phyloP scores from a whole-genome alignment of 1,139 yeast genomes.

The Saccharomyces hybrid region DNA sequence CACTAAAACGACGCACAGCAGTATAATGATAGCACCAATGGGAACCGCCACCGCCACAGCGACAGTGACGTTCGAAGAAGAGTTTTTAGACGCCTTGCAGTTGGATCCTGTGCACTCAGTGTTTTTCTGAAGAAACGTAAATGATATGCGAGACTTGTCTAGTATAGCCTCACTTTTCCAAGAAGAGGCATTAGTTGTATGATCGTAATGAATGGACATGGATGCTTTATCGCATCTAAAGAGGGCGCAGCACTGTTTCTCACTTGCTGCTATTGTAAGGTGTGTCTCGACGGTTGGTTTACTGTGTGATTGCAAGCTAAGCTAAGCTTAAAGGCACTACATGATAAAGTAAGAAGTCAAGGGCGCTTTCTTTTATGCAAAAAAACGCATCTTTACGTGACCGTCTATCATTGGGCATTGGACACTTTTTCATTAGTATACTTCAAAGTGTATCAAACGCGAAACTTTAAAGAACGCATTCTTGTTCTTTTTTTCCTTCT shows the following conservation, averaged over 20 bases:
- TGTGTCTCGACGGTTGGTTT: not conserved
- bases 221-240: not conserved
- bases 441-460: not conserved
- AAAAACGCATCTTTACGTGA: not conserved
- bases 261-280: not conserved
- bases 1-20: slow-evolving; percentile 43
- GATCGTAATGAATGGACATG: not conserved
- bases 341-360: not conserved
- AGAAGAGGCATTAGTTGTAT: not conserved
- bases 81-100: slow-evolving; percentile 38
- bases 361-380: not conserved
- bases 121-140: not conserved
- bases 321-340: not conserved
- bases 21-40: slow-evolving; percentile 40
- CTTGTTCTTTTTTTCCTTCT: not conserved
- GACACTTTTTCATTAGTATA: not conserved
- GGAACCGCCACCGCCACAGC: slow-evolving; percentile 66
- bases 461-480: not conserved
- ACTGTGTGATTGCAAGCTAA: not conserved
- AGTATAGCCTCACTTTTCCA: not conserved
- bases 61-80: slow-evolving; percentile 38
- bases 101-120: slow-evolving; percentile 25
- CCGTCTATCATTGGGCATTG: not conserved
- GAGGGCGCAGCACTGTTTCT: not conserved
- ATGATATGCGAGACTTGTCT: not conserved